Percentiles rank a stretch among this genome's conserved stretches.
Evolutionary conservation across 257 asterid genomes (phyloP).

Genomic region (Solanum chmielewskii): DNA sequence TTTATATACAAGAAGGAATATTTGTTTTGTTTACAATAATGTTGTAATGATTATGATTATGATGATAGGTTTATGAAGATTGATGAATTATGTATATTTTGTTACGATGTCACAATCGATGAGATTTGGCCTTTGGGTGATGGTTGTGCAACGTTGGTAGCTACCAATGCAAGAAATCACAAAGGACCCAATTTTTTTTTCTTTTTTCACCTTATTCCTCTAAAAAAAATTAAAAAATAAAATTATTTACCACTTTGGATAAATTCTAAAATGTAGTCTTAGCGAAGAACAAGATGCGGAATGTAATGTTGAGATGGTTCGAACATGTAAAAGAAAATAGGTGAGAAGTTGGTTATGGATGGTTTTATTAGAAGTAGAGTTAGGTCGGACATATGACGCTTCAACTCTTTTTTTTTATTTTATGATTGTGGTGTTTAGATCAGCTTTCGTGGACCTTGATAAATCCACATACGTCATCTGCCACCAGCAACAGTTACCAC

Average conservation of each 20-base stretch:
- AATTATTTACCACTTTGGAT: background rate
- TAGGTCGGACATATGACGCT: background rate
- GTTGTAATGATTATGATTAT: background rate
- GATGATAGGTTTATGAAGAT: slow-evolving; percentile 5
- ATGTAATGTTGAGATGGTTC: background rate
- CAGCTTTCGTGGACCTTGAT: background rate
- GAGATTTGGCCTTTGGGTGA: background rate
- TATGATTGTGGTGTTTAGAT: background rate
- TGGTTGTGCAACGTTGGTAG: slow-evolving; percentile 14
- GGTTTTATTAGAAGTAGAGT: background rate
- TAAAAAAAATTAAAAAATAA: background rate
- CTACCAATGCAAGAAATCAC: background rate
- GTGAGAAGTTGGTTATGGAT: background rate
- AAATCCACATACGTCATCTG: no score
- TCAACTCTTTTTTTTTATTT: no score
- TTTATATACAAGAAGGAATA: background rate
- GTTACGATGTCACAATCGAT: slow-evolving; percentile 13
- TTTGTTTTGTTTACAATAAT: background rate
- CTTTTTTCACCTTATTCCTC: background rate
- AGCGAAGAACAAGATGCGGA: background rate
- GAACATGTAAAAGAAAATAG: no score
- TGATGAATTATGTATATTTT: background rate
- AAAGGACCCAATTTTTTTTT: background rate
- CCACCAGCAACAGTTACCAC: rapidly evolving
- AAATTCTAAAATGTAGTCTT: background rate